These are phyloP conservation scores for Coemansia nantahalensis DNA, from an alignment of 192 early-diverging fungal species.

Conservation along the genomic window DNA sequence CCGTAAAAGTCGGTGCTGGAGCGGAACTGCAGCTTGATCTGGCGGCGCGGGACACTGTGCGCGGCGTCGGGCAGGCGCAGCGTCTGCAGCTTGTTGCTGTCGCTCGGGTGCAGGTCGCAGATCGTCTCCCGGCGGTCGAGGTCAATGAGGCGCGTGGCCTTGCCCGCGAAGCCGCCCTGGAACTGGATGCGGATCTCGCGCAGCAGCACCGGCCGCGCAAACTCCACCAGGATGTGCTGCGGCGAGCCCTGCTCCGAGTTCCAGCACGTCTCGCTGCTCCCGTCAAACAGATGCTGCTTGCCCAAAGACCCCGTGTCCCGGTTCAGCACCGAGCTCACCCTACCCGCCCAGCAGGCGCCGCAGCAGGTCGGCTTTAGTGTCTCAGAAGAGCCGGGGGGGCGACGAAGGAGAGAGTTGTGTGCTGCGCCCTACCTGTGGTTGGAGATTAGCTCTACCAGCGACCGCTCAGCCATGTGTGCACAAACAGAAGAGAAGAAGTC, in stretches of 20 bases:
- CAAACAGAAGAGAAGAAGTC: too few relatives aligned
- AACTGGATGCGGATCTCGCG: slow-evolving; percentile 62
- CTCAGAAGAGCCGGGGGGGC: too few relatives aligned
- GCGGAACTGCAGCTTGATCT: slow-evolving; percentile 57
- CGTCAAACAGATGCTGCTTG: slow-evolving; percentile 80
- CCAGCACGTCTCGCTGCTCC: slow-evolving; percentile 87
- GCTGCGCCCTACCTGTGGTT: slow-evolving; percentile 29
- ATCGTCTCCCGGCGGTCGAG: slow-evolving; percentile 30
- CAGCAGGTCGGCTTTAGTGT: too few relatives aligned
- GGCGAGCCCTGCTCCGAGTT: slow-evolving; percentile 84
- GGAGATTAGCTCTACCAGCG: slow-evolving; percentile 15
- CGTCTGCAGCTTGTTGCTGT: slow-evolving; percentile 66
- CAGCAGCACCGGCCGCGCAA: slow-evolving; percentile 50
- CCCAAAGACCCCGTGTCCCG: slow-evolving; percentile 72
- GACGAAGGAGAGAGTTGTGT: too few relatives aligned
- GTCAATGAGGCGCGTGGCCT: slow-evolving; percentile 58
- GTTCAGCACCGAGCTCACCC: slow-evolving; percentile 87
- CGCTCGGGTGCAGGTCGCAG: slow-evolving; percentile 66
- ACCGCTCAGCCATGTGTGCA: slow-evolving; percentile 12
- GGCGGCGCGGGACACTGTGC: slow-evolving; percentile 14
- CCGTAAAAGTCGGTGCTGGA: too few relatives aligned
- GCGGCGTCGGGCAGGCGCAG: slow-evolving; percentile 33
- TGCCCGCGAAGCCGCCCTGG: slow-evolving; percentile 88
- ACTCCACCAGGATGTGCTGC: slow-evolving; percentile 74
- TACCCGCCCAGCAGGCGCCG: too few relatives aligned